A percentile compares a stretch with the other conserved stretches of the same genome.
Evolutionary conservation across 2,329 filamentous ascomycete species (phyloP).

Genomic region (Cytospora paraplurivora): DNA sequence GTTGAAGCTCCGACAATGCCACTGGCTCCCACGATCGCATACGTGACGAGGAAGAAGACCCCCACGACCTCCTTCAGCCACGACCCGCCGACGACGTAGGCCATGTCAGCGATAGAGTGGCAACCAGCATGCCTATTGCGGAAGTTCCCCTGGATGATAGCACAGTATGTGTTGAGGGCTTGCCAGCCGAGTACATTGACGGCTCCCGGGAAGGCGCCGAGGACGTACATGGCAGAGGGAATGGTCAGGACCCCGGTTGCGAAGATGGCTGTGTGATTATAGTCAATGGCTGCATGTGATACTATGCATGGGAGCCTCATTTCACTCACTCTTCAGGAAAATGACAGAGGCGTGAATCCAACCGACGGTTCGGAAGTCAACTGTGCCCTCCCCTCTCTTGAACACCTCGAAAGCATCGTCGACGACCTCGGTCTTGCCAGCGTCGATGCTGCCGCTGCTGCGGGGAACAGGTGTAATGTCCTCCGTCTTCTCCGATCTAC

Average conservation of each 20-base stretch:
- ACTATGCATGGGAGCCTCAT: not conserved
- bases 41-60: slow-evolving; percentile 24
- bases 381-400: slow-evolving; percentile 47
- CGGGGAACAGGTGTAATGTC: slow-evolving; percentile 16
- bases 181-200: slow-evolving; percentile 35
- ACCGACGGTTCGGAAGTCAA: slow-evolving; percentile 55
- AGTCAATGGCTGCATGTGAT: not conserved
- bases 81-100: slow-evolving; percentile 15
- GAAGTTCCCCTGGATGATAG: slow-evolving; percentile 34
- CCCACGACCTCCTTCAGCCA: slow-evolving; percentile 24
- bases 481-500: not conserved
- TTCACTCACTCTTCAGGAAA: slow-evolving; percentile 47
- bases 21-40: slow-evolving; percentile 20
- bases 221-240: slow-evolving; percentile 34
- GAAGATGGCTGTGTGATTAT: slow-evolving; percentile 33
- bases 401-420: slow-evolving; percentile 47
- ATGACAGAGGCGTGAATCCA: slow-evolving; percentile 56
- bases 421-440: slow-evolving; percentile 23
- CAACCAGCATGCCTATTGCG: slow-evolving; percentile 32
- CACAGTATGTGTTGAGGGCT: slow-evolving; percentile 34
- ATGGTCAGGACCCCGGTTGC: slow-evolving; percentile 35
- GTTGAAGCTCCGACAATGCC: slow-evolving; percentile 24
- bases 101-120: slow-evolving; percentile 30
- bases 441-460: slow-evolving; percentile 26
- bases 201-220: slow-evolving; percentile 34